Base-by-base conservation (phyloP, 2,329 filamentous ascomycete genomes). In the Aspergillus proliferans region DNA sequence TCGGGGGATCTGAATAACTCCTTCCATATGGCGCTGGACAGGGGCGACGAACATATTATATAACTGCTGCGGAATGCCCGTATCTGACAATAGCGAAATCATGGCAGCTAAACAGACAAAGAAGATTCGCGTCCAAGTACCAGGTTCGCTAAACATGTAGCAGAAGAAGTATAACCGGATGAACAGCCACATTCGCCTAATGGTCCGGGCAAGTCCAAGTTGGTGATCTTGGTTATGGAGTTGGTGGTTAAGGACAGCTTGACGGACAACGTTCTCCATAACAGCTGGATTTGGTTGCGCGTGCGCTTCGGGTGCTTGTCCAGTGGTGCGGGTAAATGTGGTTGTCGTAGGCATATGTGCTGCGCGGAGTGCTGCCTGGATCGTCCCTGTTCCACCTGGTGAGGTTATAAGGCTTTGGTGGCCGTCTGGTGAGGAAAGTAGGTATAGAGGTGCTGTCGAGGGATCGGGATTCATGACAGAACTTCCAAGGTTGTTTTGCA, bases 91-190 rank as follows among this genome's bases (percentile, higher is more conserved):
- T 4, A 74, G 56, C 19, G 71, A 65, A 21, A 70, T 52, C 12
- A 74, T 45, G 5, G 69, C 59, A 6, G 72, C 66, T 5, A 66
- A 43, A 6, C 58, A 52, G 24, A 76, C 67, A 26, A 74, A 63
- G 15, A 73, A 44, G 28, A 69, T 65, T 22, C 73, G 70, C 8
- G 67, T 64, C 70, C 71, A 75, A 3, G 70, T 72, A 5, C 71
- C 71, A n/a, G 72, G 67, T 19, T 73, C 72, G 24, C 76, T 76
- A 51, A 83, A 74, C 58, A 84, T 74, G 60, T 81, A 83, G 47
- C 77, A 74, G 58, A 84, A 81, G 50, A 79, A 75, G 49, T 79
- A 76, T 18, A 84, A 63, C 8, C 81, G 76, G 44, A 82, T 65
- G 21, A 83, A 73, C 2, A 83, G 71, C 82, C 82, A 85, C 21